A percentile compares a stretch with the other conserved stretches of the same genome.
phyloP scores from a whole-genome alignment of 2,329 filamentous ascomycete species.

The Daldinia eschscholtzii region DNA sequence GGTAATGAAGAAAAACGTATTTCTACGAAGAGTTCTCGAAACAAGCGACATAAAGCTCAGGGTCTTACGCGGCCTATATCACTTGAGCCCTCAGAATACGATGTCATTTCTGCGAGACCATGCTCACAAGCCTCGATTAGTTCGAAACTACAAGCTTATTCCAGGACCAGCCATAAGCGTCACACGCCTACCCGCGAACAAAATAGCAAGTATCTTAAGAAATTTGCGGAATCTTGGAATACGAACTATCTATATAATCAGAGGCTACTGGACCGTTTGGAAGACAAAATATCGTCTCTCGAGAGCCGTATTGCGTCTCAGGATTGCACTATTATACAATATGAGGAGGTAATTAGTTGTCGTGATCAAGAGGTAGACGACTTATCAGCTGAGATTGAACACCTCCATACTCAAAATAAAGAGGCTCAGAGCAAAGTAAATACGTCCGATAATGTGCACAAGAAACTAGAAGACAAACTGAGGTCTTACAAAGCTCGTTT shows the following conservation, averaged over 20 bases:
- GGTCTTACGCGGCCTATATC: constrained; percentile 22
- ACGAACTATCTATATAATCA: constrained; percentile 39
- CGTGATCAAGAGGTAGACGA: constrained; percentile 41
- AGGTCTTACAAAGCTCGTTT: constrained; percentile 55
- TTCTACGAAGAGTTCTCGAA: not conserved
- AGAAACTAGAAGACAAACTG: constrained; percentile 54
- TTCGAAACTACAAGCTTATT: constrained; percentile 39
- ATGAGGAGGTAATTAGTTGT: constrained; percentile 20
- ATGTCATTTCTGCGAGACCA: constrained; percentile 7
- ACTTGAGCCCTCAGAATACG: not conserved
- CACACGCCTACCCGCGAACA: constrained; percentile 35
- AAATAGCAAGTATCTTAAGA: constrained; percentile 26
- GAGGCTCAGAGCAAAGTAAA: constrained; percentile 46
- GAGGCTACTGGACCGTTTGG: constrained; percentile 38
- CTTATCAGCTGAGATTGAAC: constrained; percentile 48
- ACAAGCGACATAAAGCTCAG: constrained; percentile 11
- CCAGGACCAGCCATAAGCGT: not conserved
- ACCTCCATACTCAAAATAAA: constrained; percentile 48
- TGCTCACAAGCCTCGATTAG: constrained; percentile 47
- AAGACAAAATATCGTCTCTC: constrained; percentile 37
- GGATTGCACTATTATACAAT: constrained; percentile 31
- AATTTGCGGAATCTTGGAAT: constrained; percentile 45
- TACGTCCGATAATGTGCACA: constrained; percentile 47
- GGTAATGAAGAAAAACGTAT: not conserved
- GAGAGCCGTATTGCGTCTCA: constrained; percentile 33